Base-by-base conservation (phyloP, 768 basidiomycete genomes). In the Boletus reticulatus region DNA sequence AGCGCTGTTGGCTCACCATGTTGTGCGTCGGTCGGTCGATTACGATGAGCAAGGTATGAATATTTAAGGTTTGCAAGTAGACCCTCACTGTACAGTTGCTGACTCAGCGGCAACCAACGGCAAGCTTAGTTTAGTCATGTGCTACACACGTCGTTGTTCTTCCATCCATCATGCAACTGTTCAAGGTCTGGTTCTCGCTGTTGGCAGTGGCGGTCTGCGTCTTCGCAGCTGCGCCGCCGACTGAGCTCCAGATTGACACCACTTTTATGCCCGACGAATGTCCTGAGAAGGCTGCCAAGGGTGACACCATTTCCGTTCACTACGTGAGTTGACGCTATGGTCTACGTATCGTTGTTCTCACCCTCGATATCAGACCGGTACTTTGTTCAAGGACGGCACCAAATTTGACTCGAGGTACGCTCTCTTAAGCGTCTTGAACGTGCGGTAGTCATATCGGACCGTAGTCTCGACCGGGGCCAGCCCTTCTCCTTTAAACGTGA, bases 331-430 rank as follows among this genome's bases (percentile, higher is more conserved):
- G 12, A n/a, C 31, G 13, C 22, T 22, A 31, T 32, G 13, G 36
- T 24, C 5, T 5, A 10, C 16, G 16, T 13, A 34, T 42, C 1
- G 19, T 4, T 24, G 48, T 34, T 50, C 48, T 47, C 43, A 53
- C 48, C 43, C 14, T 36, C 16, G 10, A 14, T 8, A 24, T 11
- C 47, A 58, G 61, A 95, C 91, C 5, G 95, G 94, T 4, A 95
- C 81, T 10, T 72, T 98, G 48, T 85, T 85, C 62, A 72, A 80
- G 11, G 84, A 78, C 48, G 93, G 93, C 9, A 80, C 80, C 55
- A 89, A 94, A 69, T 98, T 98, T 63, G 94, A 98, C 72, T 94
- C 92, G 10, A 94, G 92, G 82, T 88, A 64, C 8, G 79, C 63
- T 46, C 2, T 29, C 49, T 38, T 29, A 1, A 22, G 6, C 14